Base-by-base conservation (phyloP, 805 yeast genomes). In the Geotrichum ghanense region DNA sequence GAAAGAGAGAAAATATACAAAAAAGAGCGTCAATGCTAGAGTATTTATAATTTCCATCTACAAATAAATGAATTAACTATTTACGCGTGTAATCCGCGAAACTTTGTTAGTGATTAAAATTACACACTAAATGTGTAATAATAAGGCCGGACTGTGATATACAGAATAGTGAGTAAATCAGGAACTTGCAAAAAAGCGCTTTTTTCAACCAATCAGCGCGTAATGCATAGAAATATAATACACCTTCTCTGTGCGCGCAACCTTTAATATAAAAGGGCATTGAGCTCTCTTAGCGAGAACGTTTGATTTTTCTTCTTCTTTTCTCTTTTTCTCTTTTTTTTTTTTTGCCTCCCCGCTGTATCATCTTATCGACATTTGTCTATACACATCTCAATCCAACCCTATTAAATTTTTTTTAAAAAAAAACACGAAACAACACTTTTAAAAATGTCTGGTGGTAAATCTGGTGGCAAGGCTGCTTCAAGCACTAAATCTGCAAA, bases 401-500 rank as follows among this genome's bases (percentile, higher is more conserved):
- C 19, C 6, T 14, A 10, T 40, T 9, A 22, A 37, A 19, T 20
- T 22, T 22, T 23, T 27, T 16, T 25, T 6, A n/a, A 21, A 16
- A 6, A 21, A 19, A 10, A 20, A 41, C 22, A 24, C 9, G 17
- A 35, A 35, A 9, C 41, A 35, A 39, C 19, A n/a, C 19, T 20
- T 48, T 50, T 50, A 54, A 72, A 44, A 71, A 83, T 83, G 92
- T 82, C 72, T 58, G 83, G 86, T 64, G 86, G 86, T 64, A 81
- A 81, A 75, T 68, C 72, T 58, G 87, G 87, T 63, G 92, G 92
- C 67, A 89, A 89, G 75, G 95, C 96, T 67, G 94, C 95, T 66
- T 76, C 95, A 59, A 72, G 94, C 62, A 89, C 87, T 69, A 90
- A 90, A 75, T 88, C 95, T 64, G 83, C 97, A 66, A 92, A 90